Conservation (phyloP, 1,284 basidiomycete species). For the Meripilus lineatus region DNA sequence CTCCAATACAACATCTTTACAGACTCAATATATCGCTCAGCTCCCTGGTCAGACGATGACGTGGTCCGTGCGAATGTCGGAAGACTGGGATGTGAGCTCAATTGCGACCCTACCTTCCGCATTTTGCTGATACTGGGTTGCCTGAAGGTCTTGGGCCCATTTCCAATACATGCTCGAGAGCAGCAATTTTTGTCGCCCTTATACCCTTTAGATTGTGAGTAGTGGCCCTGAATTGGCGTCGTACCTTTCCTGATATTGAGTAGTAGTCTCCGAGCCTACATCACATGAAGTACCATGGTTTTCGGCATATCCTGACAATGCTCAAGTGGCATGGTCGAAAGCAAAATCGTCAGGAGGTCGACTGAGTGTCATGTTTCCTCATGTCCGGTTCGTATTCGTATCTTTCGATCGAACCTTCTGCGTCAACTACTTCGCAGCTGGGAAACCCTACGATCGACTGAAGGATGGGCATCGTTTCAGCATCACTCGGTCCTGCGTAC, state of each 20-base stretch:
- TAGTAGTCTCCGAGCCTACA: constrained; percentile 32
- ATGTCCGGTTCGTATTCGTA: constrained; percentile 40
- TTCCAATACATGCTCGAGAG: constrained; percentile 77
- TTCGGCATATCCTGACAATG: constrained; percentile 63
- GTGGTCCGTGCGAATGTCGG: constrained; percentile 27
- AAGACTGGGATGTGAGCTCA: constrained; percentile 29
- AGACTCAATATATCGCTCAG: too few relatives aligned
- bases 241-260: not conserved
- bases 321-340: constrained; percentile 52
- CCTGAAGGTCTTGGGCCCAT: constrained; percentile 68
- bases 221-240: constrained; percentile 1
- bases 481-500: constrained; percentile 66
- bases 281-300: constrained; percentile 50
- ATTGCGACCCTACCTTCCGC: not conserved
- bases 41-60: too few relatives aligned
- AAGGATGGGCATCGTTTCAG: constrained; percentile 82
- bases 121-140: not conserved
- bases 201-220: constrained; percentile 61
- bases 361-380: constrained; percentile 56
- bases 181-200: constrained; percentile 73
- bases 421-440: constrained; percentile 44
- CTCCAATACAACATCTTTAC: too few relatives aligned
- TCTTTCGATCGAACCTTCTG: not conserved
- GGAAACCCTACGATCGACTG: constrained; percentile 57
- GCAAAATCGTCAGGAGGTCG: constrained; percentile 37